These are phyloP conservation scores for Candida wancherniae DNA, from an alignment of 805 yeast species.

Conservation along the genomic window DNA sequence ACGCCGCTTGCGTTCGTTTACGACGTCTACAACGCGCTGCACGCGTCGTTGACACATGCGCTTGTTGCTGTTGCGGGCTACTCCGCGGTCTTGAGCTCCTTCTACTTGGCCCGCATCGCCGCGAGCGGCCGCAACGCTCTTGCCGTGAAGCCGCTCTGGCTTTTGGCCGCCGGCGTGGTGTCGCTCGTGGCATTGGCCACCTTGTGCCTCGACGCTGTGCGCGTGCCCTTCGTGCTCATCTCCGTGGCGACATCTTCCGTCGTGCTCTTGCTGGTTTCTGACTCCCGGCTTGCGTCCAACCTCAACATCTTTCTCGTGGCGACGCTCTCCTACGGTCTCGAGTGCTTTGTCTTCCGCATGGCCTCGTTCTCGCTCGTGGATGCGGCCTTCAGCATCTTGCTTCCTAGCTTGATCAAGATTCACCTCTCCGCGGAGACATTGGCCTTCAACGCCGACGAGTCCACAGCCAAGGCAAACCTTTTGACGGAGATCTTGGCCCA, in stretches of 20 bases:
- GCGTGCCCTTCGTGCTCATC: conserved; percentile 12
- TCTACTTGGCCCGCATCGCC: conserved; percentile 9
- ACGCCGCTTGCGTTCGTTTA: conserved; percentile 24
- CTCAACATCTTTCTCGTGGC: conserved; percentile 10
- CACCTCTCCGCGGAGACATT: conserved; percentile 1
- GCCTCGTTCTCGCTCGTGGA: conserved; percentile 3
- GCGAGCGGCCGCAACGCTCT: neutral
- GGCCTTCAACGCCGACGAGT: conserved; percentile 1
- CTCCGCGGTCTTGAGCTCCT: conserved; percentile 15
- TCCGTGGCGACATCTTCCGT: conserved; percentile 12
- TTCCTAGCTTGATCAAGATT: conserved; percentile 12
- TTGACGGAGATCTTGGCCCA: conserved; percentile 32
- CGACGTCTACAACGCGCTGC: conserved; percentile 19
- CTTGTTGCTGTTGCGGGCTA: conserved; percentile 16
- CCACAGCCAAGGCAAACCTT: conserved; percentile 14
- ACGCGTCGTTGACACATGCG: conserved; percentile 1
- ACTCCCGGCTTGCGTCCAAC: conserved; percentile 7
- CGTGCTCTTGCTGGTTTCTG: conserved; percentile 10
- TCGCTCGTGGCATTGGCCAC: neutral
- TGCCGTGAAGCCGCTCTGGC: conserved; percentile 1
- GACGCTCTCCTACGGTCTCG: conserved; percentile 12
- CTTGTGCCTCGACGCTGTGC: conserved; percentile 4
- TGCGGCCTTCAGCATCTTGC: conserved; percentile 6
- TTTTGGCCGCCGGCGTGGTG: conserved; percentile 2
- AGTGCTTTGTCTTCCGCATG: conserved; percentile 11